These are phyloP conservation scores for Chlamydomonas schloesseri DNA, from an alignment of 139 green algal species.

Conservation along the genomic window DNA sequence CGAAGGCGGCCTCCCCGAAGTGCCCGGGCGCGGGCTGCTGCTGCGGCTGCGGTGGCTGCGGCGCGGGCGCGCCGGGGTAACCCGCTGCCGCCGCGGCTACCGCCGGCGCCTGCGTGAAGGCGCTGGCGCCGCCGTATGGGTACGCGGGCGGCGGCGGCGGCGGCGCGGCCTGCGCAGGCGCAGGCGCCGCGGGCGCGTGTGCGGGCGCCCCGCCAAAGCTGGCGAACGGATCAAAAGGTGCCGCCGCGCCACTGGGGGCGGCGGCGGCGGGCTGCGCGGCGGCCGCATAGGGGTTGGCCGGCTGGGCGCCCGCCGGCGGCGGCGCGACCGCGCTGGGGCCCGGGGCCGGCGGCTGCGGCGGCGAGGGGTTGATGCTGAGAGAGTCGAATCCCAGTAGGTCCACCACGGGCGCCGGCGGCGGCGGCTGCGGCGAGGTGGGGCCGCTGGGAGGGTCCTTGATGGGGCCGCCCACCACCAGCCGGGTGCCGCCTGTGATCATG, in stretches of 20 bases:
- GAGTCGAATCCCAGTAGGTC: constrained; percentile 39
- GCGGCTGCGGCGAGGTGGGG: background rate
- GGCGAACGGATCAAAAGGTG: constrained; percentile 18
- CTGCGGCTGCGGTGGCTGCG: background rate
- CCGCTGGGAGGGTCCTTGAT: constrained; percentile 17
- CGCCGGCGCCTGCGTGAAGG: background rate
- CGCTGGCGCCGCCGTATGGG: background rate
- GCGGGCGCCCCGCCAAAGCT: background rate
- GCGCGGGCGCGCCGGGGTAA: background rate
- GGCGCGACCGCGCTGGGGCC: background rate
- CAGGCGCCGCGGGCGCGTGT: background rate
- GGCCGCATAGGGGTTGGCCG: background rate
- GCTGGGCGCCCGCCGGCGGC: background rate
- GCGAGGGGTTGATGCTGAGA: background rate
- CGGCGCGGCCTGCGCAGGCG: background rate
- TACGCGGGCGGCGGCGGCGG: background rate
- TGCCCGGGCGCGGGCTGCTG: background rate
- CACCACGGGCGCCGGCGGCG: background rate
- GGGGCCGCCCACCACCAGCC: constrained; percentile 28
- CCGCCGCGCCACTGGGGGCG: too few relatives aligned
- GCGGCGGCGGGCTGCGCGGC: too few relatives aligned
- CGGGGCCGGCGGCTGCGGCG: background rate
- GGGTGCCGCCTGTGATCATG: background rate
- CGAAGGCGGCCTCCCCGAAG: background rate
- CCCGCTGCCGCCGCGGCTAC: background rate